Conservation (phyloP, 192 early-diverging fungal species). For the Rhizophlyctis rosea region DNA sequence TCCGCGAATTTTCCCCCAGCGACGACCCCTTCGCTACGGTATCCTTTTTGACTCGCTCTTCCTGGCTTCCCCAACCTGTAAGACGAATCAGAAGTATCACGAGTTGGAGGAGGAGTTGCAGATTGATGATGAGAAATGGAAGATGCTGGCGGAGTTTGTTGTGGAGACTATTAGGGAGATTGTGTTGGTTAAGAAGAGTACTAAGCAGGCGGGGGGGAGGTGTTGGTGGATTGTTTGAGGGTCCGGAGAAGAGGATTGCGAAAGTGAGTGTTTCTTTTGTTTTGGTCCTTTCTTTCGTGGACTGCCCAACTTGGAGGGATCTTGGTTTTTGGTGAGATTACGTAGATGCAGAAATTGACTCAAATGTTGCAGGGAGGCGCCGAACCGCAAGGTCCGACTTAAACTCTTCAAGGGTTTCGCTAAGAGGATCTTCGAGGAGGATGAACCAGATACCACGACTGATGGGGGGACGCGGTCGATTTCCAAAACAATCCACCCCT, state of each 20-base stretch:
- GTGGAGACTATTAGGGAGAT: slow-evolving; percentile 21
- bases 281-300: not conserved
- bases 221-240: slow-evolving; percentile 12
- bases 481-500: slow-evolving; percentile 12
- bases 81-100: slow-evolving; percentile 42
- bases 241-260: slow-evolving; percentile 2
- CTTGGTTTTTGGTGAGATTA: too few species aligned
- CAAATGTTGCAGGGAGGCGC: too few species aligned
- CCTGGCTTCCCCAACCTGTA: slow-evolving; percentile 46
- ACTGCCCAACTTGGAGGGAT: not conserved
- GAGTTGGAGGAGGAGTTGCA: slow-evolving; percentile 2
- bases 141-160: slow-evolving; percentile 23
- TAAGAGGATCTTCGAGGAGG: slow-evolving; percentile 10
- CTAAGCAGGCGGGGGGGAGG: slow-evolving; percentile 13
- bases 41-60: slow-evolving; percentile 41
- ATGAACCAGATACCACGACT: not conserved
- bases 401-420: not conserved
- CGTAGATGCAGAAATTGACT: too few species aligned
- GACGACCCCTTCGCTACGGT: slow-evolving; percentile 45
- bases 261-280: not conserved
- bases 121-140: not conserved
- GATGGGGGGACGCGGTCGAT: not conserved
- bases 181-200: slow-evolving; percentile 13
- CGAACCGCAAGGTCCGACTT: not conserved
- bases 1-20: slow-evolving; percentile 40